Evolutionary conservation across 495 filamentous ascomycete species (phyloP).

Genomic region (Xylaria nigripes): DNA sequence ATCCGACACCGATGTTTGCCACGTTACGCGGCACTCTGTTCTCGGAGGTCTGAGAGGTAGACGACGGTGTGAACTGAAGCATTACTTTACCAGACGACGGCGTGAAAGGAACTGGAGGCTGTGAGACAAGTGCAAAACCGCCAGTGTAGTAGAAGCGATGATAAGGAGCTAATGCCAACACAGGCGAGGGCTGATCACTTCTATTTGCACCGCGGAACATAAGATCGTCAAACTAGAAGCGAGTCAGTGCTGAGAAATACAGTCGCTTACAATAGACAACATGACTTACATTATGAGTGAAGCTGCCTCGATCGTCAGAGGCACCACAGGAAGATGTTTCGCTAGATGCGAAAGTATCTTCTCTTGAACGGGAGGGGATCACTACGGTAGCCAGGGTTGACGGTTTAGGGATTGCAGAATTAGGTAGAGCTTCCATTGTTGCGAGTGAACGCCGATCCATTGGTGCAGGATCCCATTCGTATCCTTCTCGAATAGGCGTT

Average conservation of each 20-base stretch:
- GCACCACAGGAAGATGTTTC: conserved; percentile 23
- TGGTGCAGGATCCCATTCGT: conserved; percentile 19
- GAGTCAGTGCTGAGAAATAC: conserved; percentile 10
- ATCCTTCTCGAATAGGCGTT: conserved; percentile 10
- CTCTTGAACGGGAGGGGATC: conserved; percentile 12
- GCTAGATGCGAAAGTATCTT: not conserved
- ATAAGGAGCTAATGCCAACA: conserved; percentile 31
- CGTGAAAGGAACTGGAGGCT: conserved; percentile 18
- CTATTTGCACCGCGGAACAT: conserved; percentile 17
- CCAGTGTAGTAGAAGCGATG: conserved; percentile 35
- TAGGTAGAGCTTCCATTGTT: conserved; percentile 3
- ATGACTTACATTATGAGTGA: conserved; percentile 23
- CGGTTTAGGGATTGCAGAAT: not conserved
- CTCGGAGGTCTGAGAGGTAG: conserved; percentile 17
- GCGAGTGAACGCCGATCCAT: not conserved
- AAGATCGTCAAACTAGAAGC: conserved; percentile 34
- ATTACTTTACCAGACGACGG: conserved; percentile 35
- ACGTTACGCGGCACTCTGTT: conserved; percentile 10
- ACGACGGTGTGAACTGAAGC: conserved; percentile 28
- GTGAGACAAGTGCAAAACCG: conserved; percentile 30
- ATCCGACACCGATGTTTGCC: conserved; percentile 31
- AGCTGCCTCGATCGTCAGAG: conserved; percentile 23
- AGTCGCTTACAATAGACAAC: not conserved
- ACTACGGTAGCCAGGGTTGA: conserved; percentile 21
- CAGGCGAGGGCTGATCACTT: conserved; percentile 13